Evolutionary conservation across 2,329 filamentous ascomycete species (phyloP), one percentile per base, ranked within the genome.

Genomic region (Botrytis paeoniae): DNA sequence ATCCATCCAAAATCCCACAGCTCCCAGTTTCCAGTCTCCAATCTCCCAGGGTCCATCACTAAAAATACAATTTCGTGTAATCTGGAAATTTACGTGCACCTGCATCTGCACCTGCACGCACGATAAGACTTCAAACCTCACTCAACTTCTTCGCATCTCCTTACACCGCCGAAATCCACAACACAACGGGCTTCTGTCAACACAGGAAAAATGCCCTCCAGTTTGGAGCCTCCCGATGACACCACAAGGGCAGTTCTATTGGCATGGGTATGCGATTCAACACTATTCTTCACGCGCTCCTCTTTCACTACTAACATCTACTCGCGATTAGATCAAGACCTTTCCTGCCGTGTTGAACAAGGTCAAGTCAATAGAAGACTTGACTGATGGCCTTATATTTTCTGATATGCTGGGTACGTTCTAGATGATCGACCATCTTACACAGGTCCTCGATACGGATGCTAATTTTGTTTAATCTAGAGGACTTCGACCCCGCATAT

Each of bases 401-500:
- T 79, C 78, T 69, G 75, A 79, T 59, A 80, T 82, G 74, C 77
- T 82, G 43, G 77, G 81, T 78, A 84, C 84, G 75, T 57, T 57
- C 37, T 69, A 41, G 39, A 29, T 20, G 22, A 39, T 18, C 12
- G 57, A 25, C 71, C 25, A 62, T 62, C 57, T 70, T 69, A 48
- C 73, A 78, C 69, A 69, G 83, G 85, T 69, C 84, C 87, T 70
- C 63, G 29, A 61, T 83, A 88, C 63, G 82, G 18, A 59, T 57
- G 65, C 65, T 69, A 48, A 69, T 41, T 41, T 41, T 7, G 39
- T 57, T 57, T 43, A 29, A 43, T 69, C 10, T 83, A 79, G 88
- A 89, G 79, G 86, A 89, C 77, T 82, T 91, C 65, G 88, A 90
- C 77, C 79, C 85, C 48, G 83, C 85, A 74, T 91, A 89, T 78